These are phyloP conservation scores for Pichia thaimueangensis DNA, from an alignment of 805 yeast species.

Conservation along the genomic window DNA sequence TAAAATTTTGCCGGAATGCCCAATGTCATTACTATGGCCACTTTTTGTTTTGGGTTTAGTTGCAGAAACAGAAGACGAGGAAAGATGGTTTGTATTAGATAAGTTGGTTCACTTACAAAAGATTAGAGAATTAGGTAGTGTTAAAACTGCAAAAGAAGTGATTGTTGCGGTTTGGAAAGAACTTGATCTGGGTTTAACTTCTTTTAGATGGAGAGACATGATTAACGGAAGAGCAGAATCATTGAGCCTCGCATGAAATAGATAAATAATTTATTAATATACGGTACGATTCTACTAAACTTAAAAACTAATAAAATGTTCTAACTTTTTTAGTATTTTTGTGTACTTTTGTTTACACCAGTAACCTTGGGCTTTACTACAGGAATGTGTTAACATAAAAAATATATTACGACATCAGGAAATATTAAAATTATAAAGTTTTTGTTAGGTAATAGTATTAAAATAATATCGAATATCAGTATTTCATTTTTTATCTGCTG, in stretches of 20 bases:
- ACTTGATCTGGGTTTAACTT: constrained; percentile 27
- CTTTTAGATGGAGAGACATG: constrained; percentile 34
- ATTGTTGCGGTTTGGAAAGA: constrained; percentile 37
- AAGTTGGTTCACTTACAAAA: constrained; percentile 31
- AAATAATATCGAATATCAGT: no score
- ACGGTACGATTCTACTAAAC: not conserved
- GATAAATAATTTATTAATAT: no score
- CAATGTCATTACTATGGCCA: constrained; percentile 38
- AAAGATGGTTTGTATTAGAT: constrained; percentile 34
- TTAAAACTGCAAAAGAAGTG: constrained; percentile 31
- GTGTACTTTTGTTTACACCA: no score
- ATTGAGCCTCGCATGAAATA: constrained; percentile 32
- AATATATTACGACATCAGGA: no score
- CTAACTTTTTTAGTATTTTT: no score
- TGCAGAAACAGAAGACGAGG: constrained; percentile 32
- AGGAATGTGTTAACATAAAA: no score
- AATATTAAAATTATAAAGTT: no score
- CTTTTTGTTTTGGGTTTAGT: constrained; percentile 34
- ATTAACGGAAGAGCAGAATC: constrained; percentile 31
- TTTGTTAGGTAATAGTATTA: no score
- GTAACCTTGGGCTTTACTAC: no score
- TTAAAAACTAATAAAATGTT: no score
- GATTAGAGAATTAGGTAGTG: constrained; percentile 34
- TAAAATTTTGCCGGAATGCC: constrained; percentile 24
- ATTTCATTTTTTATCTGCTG: not conserved